Evolutionary conservation across 768 basidiomycete species (phyloP), one percentile per base, ranked within the genome.

Genomic region (Polyporus arcularius): DNA sequence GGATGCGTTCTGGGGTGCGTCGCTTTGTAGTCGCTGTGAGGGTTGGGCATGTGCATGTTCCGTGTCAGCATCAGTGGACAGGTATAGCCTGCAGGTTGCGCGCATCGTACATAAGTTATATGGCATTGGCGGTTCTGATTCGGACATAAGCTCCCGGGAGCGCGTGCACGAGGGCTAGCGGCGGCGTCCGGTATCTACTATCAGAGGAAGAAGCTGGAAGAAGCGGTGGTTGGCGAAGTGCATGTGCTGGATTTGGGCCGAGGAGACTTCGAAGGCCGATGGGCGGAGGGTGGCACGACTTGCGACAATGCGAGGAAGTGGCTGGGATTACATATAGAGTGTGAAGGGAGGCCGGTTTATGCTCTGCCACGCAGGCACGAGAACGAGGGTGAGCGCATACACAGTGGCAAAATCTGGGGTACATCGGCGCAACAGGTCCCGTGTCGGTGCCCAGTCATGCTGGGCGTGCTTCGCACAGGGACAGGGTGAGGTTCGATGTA

Each of bases 391-490:
- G 16, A 16, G 7, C 21, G 52, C 18, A 38, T 26, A 15, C n/a
- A 40, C 11, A 26, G 26, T 32, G 26, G 53, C 46, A 48, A 63
- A 53, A 63, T 63, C 53, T 59, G 57, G 62, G 62, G 62, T 63
- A 30, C 58, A 55, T 26, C 60, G 49, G 60, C 45, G 21, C 21
- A 28, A 40, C 32, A 28, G 50, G 40, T 42, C 49, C 60, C 55
- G 60, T 61, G 55, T 21, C 21, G 28, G 41, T 40, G 54, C 40
- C 47, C 49, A 21, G 21, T 48, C 21, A 41, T 18, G 30, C 14
- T 35, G 49, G 43, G 48, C 39, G 51, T 45, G 2, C 32, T 18
- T 38, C 14, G 39, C 39, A 9, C n/a, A 26, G 31, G 40, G 48
- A 45, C 31, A 30, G 18, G 32, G 45, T n/a, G 35, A 21, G 47